These are phyloP conservation scores for Spencermartinsiella ligniputridi DNA, from an alignment of 1,139 yeast species.

Conservation along the genomic window DNA sequence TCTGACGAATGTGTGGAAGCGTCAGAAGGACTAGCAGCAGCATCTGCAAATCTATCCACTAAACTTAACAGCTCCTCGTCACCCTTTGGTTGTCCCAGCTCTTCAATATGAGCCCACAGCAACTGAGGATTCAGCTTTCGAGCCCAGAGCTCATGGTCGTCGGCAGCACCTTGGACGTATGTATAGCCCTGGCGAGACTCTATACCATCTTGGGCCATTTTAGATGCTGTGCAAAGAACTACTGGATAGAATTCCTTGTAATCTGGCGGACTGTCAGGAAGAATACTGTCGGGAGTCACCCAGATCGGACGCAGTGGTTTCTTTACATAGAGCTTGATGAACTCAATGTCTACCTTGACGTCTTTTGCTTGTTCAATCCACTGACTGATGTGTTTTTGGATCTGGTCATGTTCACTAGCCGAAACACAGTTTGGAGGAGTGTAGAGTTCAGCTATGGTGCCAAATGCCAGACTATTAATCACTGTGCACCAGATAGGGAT, in stretches of 20 bases:
- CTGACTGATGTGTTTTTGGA: conserved; percentile 44
- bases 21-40: neutral
- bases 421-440: conserved; percentile 57
- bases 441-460: conserved; percentile 32
- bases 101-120: conserved; percentile 51
- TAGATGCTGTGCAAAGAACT: conserved; percentile 62
- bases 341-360: conserved; percentile 38
- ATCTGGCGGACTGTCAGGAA: conserved; percentile 29
- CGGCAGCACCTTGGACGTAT: conserved; percentile 90
- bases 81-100: conserved; percentile 36
- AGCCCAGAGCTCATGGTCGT: conserved; percentile 89
- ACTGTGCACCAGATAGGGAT: conserved; percentile 92
- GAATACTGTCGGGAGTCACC: conserved; percentile 56
- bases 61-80: conserved; percentile 38
- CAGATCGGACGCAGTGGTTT: conserved; percentile 64
- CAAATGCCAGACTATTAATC: conserved; percentile 48
- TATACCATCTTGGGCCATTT: conserved; percentile 52
- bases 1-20: conserved; percentile 7
- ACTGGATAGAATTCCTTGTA: conserved; percentile 40
- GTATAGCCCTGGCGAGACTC: conserved; percentile 43
- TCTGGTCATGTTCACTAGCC: conserved; percentile 52
- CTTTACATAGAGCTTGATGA: conserved; percentile 29
- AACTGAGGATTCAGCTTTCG: conserved; percentile 47
- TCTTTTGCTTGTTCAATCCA: conserved; percentile 46
- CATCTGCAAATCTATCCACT: conserved; percentile 24